Evolutionary conservation across 2,329 filamentous ascomycete species (phyloP), one percentile per base, ranked within the genome.

Genomic region (Colletotrichum brevisporum): DNA sequence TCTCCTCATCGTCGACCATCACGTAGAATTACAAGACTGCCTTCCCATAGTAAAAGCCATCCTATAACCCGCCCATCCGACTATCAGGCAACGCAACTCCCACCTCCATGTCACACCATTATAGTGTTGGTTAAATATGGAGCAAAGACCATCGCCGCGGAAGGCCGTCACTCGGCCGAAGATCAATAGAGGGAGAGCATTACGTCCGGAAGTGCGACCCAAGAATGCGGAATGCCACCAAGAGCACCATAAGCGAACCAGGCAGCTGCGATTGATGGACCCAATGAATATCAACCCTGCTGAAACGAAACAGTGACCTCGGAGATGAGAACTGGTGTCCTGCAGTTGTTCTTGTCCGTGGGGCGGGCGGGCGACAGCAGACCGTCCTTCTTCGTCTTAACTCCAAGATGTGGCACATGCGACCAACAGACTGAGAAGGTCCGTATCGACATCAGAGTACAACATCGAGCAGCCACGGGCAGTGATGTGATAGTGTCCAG

Each of bases 231-330:
- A 21, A 57, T 27, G 48, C 52, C 24, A 54, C 50, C 27, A n/a
- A 31, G 26, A 18, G 24, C 31, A 26, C 41, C 10, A 39, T 48
- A 62, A 54, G 59, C 59, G 50, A 62, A 47, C 50, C 50, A 31
- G 50, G 48, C 58, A 31, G 50, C 45, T 13, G 21, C 16, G 2
- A 15, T 61, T 18, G 24, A 9, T 61, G 58, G 58, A 18, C 26
- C 6, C 47, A 21, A 21, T 6, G 18, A 24, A 24, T n/a, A 10
- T 18, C 18, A 52, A 31, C 36, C 48, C 16, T 62, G 48, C 16
- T 45, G 58, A 45, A 31, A 45, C 48, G 57, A 60, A 41, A 51
- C 57, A 60, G 18, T 45, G 41, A 43, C 41, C 13, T 15, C 41
- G 41, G 41, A 39, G 16, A 36, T 54, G 51, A 54, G 50, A 12